phyloP scores from a whole-genome alignment of 306 rosid species.

The Prinsepia uniflora region DNA sequence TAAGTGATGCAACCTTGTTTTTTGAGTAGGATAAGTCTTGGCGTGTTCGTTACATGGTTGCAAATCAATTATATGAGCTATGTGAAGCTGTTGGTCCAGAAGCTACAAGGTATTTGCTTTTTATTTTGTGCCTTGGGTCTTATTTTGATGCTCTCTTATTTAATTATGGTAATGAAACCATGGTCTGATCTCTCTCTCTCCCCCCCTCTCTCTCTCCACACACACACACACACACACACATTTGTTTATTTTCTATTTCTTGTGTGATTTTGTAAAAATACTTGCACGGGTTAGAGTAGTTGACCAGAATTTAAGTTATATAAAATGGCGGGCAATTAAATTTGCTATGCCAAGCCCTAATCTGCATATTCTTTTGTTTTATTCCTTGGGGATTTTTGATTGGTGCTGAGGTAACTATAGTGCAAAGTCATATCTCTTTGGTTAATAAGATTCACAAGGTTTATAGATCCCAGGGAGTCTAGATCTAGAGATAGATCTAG shows the following conservation, averaged over 20 bases:
- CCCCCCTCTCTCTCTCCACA: background rate
- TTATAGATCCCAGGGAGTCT: too few relatives aligned
- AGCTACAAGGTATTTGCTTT: slow-evolving; percentile 64
- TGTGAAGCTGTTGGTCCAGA: slow-evolving; percentile 99
- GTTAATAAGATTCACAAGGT: too few relatives aligned
- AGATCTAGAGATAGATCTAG: too few relatives aligned
- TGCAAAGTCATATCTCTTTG: too few relatives aligned
- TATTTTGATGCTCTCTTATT: background rate
- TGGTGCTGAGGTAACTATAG: too few relatives aligned
- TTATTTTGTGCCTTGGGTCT: background rate
- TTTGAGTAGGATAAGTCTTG: slow-evolving; percentile 81
- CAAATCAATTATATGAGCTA: slow-evolving; percentile 87
- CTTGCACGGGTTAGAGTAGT: background rate
- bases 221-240: too few relatives aligned
- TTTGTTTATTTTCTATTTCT: background rate
- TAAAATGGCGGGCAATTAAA: too few relatives aligned
- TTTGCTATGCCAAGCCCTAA: too few relatives aligned
- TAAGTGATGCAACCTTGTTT: slow-evolving; percentile 15
- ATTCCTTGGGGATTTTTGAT: too few relatives aligned
- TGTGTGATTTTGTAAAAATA: background rate
- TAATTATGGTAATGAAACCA: background rate
- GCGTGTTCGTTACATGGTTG: slow-evolving; percentile 99
- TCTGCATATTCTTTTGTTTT: too few relatives aligned
- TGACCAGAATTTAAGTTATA: background rate
- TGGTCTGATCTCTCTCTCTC: background rate